These are phyloP conservation scores for Furcasterigmium furcatum DNA, from an alignment of 2,329 filamentous ascomycete genomes.

Conservation along the genomic window DNA sequence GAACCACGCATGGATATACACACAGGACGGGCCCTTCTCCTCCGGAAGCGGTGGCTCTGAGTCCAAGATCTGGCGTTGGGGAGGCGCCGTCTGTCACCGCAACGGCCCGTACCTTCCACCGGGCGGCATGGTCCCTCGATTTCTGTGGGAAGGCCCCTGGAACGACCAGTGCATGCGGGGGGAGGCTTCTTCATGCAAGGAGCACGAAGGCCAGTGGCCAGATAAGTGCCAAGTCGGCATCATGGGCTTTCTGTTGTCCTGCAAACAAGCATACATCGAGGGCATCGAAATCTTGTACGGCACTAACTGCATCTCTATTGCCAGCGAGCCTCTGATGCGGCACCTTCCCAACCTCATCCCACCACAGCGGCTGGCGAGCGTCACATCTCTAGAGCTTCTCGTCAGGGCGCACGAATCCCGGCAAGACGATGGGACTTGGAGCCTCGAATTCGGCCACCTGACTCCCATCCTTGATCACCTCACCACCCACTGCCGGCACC, in stretches of 20 bases:
- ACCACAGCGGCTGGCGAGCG: slow-evolving; percentile 6
- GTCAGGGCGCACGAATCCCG: background rate
- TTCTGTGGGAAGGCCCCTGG: background rate
- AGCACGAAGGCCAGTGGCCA: slow-evolving; percentile 3
- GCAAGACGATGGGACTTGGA: too few relatives aligned
- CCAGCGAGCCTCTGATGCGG: slow-evolving; percentile 9
- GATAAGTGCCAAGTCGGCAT: slow-evolving; percentile 17
- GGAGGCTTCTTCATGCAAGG: too few relatives aligned
- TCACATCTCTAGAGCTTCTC: slow-evolving; percentile 14
- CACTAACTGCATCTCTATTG: slow-evolving; percentile 21
- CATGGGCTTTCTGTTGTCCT: slow-evolving; percentile 24
- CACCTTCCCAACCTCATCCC: slow-evolving; percentile 12
- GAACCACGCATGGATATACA: too few relatives aligned
- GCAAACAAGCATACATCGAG: slow-evolving; percentile 22
- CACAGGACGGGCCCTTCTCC: too few relatives aligned
- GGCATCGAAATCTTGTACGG: slow-evolving; percentile 21
- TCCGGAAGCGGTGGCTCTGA: too few relatives aligned
- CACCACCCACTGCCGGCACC: background rate
- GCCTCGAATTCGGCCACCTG: background rate
- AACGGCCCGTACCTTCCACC: background rate
- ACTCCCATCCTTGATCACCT: background rate
- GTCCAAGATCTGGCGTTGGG: background rate
- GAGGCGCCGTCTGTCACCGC: background rate
- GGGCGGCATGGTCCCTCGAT: background rate
- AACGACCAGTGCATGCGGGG: background rate